These are phyloP conservation scores for Eucalyptus pauciflora DNA, from an alignment of 345 rosid species.

Conservation along the genomic window DNA sequence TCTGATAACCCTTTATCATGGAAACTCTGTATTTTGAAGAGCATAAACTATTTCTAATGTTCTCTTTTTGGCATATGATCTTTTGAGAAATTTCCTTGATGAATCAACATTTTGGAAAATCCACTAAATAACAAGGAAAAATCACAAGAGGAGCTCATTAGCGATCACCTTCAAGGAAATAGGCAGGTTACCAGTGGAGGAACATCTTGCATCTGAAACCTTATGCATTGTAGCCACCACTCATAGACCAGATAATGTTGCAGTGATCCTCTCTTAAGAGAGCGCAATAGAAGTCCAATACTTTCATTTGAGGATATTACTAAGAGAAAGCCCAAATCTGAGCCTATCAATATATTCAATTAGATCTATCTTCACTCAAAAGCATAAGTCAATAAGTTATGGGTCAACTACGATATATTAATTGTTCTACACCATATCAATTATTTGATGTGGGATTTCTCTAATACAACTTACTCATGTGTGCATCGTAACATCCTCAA, in stretches of 20 bases:
- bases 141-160: not conserved
- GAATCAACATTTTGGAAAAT: not conserved
- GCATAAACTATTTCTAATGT: not conserved
- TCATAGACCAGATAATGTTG: conserved; percentile 17
- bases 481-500: not conserved
- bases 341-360: fast-evolving
- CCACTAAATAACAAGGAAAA: not conserved
- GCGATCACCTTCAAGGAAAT: not conserved
- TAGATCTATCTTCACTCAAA: too few species aligned
- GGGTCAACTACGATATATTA: too few species aligned
- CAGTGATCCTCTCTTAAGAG: too few species aligned
- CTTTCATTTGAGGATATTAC: too few species aligned
- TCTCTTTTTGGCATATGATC: not conserved
- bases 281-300: fast-evolving
- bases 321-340: too few species aligned
- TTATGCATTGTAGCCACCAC: conserved; percentile 17
- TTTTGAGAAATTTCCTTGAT: not conserved
- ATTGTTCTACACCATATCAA: too few species aligned
- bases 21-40: not conserved
- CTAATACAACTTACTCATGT: fast-evolving
- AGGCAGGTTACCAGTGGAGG: not conserved
- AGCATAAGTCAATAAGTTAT: too few species aligned
- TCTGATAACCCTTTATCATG: not conserved
- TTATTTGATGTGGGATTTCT: too few species aligned
- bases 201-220: conserved; percentile 7